A percentile compares a stretch with the other conserved stretches of the same genome.
Evolutionary conservation across 345 rosid genomes (phyloP).

Genomic region (Syzygium grande): DNA sequence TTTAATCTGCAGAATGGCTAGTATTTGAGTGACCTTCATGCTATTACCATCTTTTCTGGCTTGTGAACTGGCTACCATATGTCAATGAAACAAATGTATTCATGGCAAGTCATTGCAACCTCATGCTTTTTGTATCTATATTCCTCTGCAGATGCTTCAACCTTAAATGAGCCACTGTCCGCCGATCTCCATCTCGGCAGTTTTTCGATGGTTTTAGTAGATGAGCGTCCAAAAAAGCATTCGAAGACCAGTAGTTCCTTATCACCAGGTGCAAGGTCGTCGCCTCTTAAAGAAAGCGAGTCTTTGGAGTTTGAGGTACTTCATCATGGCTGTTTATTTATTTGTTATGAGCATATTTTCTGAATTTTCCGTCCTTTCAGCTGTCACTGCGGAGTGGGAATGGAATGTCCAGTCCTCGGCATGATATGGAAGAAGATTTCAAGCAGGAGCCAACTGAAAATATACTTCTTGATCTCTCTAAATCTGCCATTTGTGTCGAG

Average conservation of each 20-base stretch:
- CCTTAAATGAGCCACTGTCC: conserved; percentile 1
- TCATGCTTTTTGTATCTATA: background rate
- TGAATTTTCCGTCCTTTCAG: background rate
- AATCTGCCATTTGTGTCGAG: conserved; percentile 4
- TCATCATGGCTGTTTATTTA: background rate
- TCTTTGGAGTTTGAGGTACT: conserved; percentile 15
- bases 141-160: conserved; percentile 3
- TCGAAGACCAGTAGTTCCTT: background rate
- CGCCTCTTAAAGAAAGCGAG: conserved; percentile 1
- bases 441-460: conserved; percentile 9
- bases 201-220: background rate
- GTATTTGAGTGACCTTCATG: background rate
- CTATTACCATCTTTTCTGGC: background rate
- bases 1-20: background rate
- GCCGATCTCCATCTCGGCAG: background rate
- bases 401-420: background rate
- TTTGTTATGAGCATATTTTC: background rate
- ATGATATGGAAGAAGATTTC: background rate
- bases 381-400: background rate
- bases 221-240: background rate
- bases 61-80: background rate
- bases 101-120: background rate
- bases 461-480: conserved; percentile 13
- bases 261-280: background rate
- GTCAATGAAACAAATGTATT: background rate